These are phyloP conservation scores for Patellifolia procumbens DNA, from an alignment of 179 eudicot genomes.

Conservation along the genomic window DNA sequence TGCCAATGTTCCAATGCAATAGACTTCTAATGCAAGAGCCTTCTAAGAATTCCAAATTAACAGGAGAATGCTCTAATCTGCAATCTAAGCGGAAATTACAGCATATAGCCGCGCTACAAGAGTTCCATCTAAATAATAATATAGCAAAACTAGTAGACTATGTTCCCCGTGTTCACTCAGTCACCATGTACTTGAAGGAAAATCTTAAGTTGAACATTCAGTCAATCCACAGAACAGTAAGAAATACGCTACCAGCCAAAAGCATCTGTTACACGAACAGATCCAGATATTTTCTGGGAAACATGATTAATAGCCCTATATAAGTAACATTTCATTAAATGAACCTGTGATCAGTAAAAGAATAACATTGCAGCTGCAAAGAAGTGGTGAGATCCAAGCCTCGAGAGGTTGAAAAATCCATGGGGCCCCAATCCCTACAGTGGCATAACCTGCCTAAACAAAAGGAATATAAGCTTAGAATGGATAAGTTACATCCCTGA, in stretches of 20 bases:
- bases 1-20: neutral
- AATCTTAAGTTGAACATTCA: neutral
- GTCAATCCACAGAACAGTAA: neutral
- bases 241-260: slow-evolving; percentile 7
- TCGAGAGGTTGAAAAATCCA: slow-evolving; percentile 68
- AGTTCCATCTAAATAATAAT: neutral
- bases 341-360: slow-evolving; percentile 82
- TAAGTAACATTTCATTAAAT: slow-evolving; percentile 16
- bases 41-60: neutral
- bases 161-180: neutral
- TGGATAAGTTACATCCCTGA: neutral
- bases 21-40: neutral
- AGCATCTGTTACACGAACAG: neutral
- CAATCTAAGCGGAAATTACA: neutral
- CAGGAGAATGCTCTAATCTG: neutral
- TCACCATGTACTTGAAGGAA: neutral
- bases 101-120: neutral
- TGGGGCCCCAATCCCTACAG: slow-evolving; percentile 75
- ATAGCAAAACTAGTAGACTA: neutral
- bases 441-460: slow-evolving; percentile 88
- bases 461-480: slow-evolving; percentile 32
- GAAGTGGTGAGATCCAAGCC: slow-evolving; percentile 57
- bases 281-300: neutral
- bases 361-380: slow-evolving; percentile 83
- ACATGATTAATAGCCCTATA: slow-evolving; percentile 7